Percentiles rank a stretch among this genome's conserved stretches.
These are phyloP conservation scores for Hypomontagnella monticulosa DNA, from an alignment of 495 filamentous ascomycete genomes.

Conservation along the genomic window DNA sequence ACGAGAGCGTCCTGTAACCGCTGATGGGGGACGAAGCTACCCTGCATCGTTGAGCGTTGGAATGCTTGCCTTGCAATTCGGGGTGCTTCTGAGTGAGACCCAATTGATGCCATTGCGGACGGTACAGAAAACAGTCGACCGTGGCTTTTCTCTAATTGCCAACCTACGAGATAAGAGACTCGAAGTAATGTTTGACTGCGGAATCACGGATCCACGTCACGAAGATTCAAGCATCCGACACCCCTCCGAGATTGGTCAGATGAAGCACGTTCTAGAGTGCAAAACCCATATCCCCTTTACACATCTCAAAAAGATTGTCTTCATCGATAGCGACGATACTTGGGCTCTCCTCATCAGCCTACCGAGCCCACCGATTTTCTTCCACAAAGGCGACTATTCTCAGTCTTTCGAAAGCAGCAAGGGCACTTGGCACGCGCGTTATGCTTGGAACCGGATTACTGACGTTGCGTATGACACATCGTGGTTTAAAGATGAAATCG, in stretches of 20 bases:
- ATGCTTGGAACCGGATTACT: conserved; percentile 81
- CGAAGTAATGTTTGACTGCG: conserved; percentile 55
- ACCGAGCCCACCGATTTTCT: conserved; percentile 72
- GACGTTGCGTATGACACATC: conserved; percentile 66
- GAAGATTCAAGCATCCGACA: conserved; percentile 26
- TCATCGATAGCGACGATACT: conserved; percentile 47
- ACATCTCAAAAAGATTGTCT: conserved; percentile 67
- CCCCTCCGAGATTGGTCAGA: conserved; percentile 28
- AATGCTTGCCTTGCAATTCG: conserved; percentile 59
- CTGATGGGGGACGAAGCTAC: conserved; percentile 40
- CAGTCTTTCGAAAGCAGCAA: conserved; percentile 56
- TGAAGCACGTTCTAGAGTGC: conserved; percentile 44
- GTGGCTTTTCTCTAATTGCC: conserved; percentile 45
- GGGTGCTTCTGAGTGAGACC: conserved; percentile 55
- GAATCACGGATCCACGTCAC: conserved; percentile 51
- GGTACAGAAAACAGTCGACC: conserved; percentile 46
- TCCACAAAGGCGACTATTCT: conserved; percentile 59
- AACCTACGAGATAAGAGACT: conserved; percentile 57
- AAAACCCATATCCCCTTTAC: conserved; percentile 70
- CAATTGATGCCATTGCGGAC: conserved; percentile 58
- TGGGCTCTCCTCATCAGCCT: conserved; percentile 67
- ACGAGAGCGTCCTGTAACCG: background rate
- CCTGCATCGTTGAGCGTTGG: conserved; percentile 43
- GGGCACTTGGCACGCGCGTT: conserved; percentile 68
- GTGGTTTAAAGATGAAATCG: conserved; percentile 49